Evolutionary conservation across 164 flowering plant genomes (phyloP).

Genomic region (Hamamelis virginiana): DNA sequence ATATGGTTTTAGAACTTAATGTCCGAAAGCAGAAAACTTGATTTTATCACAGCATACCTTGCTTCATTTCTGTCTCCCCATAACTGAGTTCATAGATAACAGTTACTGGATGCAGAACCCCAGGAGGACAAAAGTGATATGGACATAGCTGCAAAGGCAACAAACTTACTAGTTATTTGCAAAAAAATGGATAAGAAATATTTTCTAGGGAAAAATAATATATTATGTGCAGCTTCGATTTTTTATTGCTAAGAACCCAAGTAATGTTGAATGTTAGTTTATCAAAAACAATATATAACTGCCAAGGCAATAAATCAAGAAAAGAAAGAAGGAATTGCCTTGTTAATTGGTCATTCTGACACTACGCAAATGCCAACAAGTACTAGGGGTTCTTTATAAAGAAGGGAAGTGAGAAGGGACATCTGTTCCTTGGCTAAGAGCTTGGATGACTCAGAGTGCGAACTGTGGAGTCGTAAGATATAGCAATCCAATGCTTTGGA

Average conservation of each 20-base stretch:
- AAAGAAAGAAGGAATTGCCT: no score
- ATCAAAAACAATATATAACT: no score
- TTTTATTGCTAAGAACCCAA: no score
- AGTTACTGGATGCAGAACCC: slow-evolving; percentile 77
- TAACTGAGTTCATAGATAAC: slow-evolving; percentile 76
- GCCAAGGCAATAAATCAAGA: no score
- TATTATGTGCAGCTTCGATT: no score
- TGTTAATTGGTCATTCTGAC: not conserved
- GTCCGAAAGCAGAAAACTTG: not conserved
- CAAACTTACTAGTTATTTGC: not conserved
- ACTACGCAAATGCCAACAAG: not conserved
- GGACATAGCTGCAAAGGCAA: slow-evolving; percentile 62
- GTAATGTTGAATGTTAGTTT: no score
- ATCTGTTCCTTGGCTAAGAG: no score
- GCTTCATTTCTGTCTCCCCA: slow-evolving; percentile 93
- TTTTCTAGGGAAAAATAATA: not conserved
- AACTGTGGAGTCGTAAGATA: not conserved
- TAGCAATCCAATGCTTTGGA: not conserved
- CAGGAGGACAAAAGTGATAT: slow-evolving; percentile 83
- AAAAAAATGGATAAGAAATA: not conserved
- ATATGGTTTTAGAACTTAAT: not conserved
- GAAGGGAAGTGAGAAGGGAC: not conserved
- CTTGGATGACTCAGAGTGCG: not conserved
- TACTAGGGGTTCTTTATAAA: not conserved
- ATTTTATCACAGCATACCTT: slow-evolving; percentile 52